phyloP scores from a whole-genome alignment of 2,329 filamentous ascomycete species.

The Neurospora crassa region DNA sequence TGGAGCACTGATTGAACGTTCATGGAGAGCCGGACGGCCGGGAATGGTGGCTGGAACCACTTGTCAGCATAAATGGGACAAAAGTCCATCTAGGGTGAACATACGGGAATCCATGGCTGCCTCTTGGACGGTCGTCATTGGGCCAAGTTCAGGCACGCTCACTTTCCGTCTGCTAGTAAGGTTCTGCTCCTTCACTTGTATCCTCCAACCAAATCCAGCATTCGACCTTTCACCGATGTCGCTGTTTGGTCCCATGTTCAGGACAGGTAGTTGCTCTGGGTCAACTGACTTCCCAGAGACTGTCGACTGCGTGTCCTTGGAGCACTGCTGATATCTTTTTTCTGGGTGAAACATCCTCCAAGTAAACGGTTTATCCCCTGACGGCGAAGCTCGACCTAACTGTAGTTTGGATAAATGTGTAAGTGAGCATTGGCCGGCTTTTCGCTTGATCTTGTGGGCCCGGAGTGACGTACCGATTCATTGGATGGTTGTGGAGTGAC shows the following conservation, averaged over 20 bases:
- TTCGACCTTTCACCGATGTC: conserved; percentile 32
- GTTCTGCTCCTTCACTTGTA: conserved; percentile 49
- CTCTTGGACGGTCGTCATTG: conserved; percentile 61
- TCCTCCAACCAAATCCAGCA: conserved; percentile 33
- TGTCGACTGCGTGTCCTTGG: conserved; percentile 39
- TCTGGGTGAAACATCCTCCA: conserved; percentile 52
- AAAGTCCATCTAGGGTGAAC: conserved; percentile 21
- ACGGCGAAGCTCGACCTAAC: conserved; percentile 20
- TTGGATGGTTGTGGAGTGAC: conserved; percentile 35
- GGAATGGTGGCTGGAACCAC: conserved; percentile 51
- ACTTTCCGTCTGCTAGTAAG: conserved; percentile 50
- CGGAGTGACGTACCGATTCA: conserved; percentile 33
- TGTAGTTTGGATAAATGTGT: conserved; percentile 14
- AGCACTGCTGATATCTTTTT: conserved; percentile 54
- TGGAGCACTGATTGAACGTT: conserved; percentile 55
- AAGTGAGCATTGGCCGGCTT: conserved; percentile 18
- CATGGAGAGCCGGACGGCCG: conserved; percentile 53
- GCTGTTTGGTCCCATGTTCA: conserved; percentile 30
- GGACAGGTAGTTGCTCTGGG: conserved; percentile 38
- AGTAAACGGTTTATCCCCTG: conserved; percentile 38
- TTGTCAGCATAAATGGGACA: conserved; percentile 4
- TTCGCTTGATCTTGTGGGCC: conserved; percentile 2
- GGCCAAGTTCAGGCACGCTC: conserved; percentile 54
- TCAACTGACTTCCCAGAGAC: conserved; percentile 36
- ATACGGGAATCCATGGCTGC: conserved; percentile 61